Base-by-base conservation (phyloP, 805 yeast species). In the Wilhelminamyces savonicus region DNA sequence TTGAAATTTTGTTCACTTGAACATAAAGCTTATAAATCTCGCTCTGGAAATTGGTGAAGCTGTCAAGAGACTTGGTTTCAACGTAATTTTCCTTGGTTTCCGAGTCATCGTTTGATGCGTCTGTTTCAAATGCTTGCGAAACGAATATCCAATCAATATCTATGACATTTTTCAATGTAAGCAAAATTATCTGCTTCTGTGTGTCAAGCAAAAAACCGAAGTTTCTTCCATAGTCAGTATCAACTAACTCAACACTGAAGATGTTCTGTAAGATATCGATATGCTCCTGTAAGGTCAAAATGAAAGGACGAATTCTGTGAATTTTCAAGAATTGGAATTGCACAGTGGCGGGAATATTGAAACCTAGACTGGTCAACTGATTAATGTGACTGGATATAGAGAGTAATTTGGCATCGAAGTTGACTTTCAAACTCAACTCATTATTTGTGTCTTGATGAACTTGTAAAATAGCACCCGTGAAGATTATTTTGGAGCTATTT, bases 331-430 rank as follows among this genome's bases (percentile, higher is more conserved):
- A 63, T 16, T 60, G 64, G 2, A 69, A 44, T 10, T 59, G 37
- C 3, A 82, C 36, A 4, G 62, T 43, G 16, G 70, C 69, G 0
- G 95, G 90, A 0, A 85, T 53, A 7, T 68, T 71, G 43, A 66
- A 73, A 0, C 73, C 77, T 37, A 76, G 50, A 36, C 64, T 54
- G 5, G 59, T 48, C 18, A 82, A 46, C 27, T 69, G 67, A 23
- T 72, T 52, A 1, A 75, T 71, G 42, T 82, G 85, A 31, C 72
- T 67, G 50, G 69, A 67, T 7, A 74, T 44, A 1, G 56, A 42
- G 21, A 69, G 44, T 3, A 62, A 36, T 2, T 64, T 44, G 3
- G 53, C 53, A 39, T 78, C 75, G 46, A 79, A 75, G 36, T 78
- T 77, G 5, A 80, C 67, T 0, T 43, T 24, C 2, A 79, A 24